These are phyloP conservation scores for Schwanniomyces polymorphus DNA, from an alignment of 805 yeast species.

Conservation along the genomic window DNA sequence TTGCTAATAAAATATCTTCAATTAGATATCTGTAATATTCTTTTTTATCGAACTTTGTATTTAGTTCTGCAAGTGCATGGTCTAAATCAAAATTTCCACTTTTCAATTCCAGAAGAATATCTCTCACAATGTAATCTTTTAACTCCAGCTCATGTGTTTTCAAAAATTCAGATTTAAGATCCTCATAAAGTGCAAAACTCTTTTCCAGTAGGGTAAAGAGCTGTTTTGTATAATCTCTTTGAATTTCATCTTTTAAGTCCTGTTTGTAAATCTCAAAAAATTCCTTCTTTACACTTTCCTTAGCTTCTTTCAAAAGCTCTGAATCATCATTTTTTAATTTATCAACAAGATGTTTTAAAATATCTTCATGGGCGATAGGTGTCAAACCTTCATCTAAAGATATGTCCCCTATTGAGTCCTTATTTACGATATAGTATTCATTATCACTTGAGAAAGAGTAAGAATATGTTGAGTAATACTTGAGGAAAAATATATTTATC, in stretches of 20 bases:
- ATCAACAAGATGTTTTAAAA: not conserved
- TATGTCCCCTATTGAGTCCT: not conserved
- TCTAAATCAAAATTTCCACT: constrained; percentile 4
- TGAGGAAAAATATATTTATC: not conserved
- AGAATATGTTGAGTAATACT: not conserved
- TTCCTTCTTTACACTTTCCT: constrained; percentile 3
- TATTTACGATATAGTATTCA: constrained; percentile 4
- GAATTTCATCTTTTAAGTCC: constrained; percentile 7
- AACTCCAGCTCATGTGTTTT: constrained; percentile 8
- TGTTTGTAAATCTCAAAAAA: constrained; percentile 9
- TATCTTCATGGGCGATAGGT: constrained; percentile 1
- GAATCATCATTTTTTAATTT: not conserved
- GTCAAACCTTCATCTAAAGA: not conserved
- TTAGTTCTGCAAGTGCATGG: constrained; percentile 3
- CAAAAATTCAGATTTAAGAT: constrained; percentile 12
- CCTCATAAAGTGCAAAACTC: constrained; percentile 10
- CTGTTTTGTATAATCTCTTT: constrained; percentile 9
- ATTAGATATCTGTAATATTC: constrained; percentile 8
- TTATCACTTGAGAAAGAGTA: not conserved
- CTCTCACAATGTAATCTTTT: constrained; percentile 9
- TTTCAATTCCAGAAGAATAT: constrained; percentile 8
- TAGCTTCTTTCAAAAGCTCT: not conserved
- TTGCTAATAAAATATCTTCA: constrained; percentile 7
- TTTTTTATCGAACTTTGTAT: constrained; percentile 2
- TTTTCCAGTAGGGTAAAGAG: constrained; percentile 9